Evolutionary conservation across 306 rosid genomes (phyloP).

Genomic region (Heteromeles arbutifolia): DNA sequence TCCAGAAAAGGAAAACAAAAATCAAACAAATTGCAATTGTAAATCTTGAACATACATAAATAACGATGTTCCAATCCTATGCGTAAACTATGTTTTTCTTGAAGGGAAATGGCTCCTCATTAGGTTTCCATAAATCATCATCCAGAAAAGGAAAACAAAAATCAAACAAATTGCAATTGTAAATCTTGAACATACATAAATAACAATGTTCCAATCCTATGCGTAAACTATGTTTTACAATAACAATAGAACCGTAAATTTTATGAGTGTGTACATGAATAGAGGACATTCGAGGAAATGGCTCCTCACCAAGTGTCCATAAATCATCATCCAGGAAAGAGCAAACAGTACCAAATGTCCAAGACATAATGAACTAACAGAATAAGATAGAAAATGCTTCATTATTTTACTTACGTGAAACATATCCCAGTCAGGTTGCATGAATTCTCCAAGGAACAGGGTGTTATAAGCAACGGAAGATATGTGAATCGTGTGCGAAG

Average conservation of each 20-base stretch:
- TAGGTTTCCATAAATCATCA: not conserved
- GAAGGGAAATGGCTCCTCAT: not conserved
- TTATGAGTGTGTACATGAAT: not conserved
- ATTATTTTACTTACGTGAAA: constrained; percentile 64
- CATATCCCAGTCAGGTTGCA: constrained; percentile 99
- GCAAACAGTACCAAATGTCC: not conserved
- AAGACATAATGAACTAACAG: not conserved
- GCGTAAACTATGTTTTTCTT: too few relatives aligned
- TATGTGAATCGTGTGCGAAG: constrained; percentile 91
- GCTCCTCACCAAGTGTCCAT: not conserved
- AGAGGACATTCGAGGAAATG: not conserved
- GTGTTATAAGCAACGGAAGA: constrained; percentile 95
- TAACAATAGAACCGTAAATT: not conserved
- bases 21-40: not conserved
- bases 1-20: not conserved
- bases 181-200: too few relatives aligned
- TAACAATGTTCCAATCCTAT: too few relatives aligned
- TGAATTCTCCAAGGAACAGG: constrained; percentile 90
- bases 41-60: too few relatives aligned
- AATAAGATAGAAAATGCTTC: not conserved
- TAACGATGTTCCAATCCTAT: too few relatives aligned
- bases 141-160: not conserved
- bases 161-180: not conserved
- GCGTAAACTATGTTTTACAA: not conserved
- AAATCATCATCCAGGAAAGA: not conserved